Conservation (phyloP, 2,329 filamentous ascomycete species). For the Mycosphaerella arachidis region DNA sequence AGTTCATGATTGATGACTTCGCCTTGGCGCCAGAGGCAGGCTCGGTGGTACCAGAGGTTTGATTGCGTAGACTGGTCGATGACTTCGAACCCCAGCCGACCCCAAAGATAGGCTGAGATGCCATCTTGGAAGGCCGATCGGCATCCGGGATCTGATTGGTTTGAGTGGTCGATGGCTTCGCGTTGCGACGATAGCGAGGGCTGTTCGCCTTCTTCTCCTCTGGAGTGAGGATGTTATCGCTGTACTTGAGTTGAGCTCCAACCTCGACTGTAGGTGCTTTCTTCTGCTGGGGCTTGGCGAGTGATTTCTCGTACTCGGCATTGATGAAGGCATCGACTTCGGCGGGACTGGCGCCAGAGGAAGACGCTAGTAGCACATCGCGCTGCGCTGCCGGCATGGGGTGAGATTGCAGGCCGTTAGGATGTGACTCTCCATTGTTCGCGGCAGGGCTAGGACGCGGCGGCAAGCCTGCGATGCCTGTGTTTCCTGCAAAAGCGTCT, state of each 20-base stretch:
- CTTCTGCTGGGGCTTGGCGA: background rate
- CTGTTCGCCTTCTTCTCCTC: slow-evolving; percentile 6
- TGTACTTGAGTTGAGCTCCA: background rate
- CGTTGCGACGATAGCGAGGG: background rate
- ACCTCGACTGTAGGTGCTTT: background rate
- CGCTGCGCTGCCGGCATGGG: no score
- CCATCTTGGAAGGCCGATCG: no score
- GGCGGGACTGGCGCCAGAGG: background rate
- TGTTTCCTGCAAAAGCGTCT: no score
- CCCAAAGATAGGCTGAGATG: no score
- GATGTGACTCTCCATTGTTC: background rate
- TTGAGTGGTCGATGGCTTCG: background rate
- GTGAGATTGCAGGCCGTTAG: no score
- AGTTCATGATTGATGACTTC: background rate
- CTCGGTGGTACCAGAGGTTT: background rate
- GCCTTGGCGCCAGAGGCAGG: background rate
- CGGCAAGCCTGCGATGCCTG: background rate
- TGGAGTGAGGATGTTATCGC: slow-evolving; percentile 1
- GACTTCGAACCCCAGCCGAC: no score
- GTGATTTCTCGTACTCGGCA: background rate
- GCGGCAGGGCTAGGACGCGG: background rate
- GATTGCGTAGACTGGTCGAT: background rate
- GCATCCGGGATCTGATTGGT: no score
- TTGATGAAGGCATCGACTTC: background rate
- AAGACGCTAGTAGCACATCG: no score